These are phyloP conservation scores for Cyanidiococcus yangmingshanensis DNA, from an alignment of 23 red algal genomes.

Conservation along the genomic window DNA sequence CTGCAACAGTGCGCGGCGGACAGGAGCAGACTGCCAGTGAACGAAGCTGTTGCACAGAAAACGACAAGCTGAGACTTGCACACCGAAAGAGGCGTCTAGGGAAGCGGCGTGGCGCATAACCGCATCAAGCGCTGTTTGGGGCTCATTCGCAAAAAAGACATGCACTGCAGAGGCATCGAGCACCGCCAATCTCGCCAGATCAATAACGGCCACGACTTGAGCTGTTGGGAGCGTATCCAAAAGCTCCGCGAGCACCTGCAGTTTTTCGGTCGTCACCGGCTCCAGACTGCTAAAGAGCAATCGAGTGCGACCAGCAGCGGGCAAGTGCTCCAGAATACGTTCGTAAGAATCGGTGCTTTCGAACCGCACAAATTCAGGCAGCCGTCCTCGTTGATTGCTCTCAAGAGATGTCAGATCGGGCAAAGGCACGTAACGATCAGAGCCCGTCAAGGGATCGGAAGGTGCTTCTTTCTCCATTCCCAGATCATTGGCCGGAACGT, in stretches of 20 bases:
- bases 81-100: background rate
- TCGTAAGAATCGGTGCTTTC: background rate
- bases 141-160: background rate
- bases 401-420: background rate
- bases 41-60: constrained; percentile 11
- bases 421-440: constrained; percentile 55
- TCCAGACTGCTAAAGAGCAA: background rate
- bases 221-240: background rate
- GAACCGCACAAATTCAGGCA: background rate
- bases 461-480: constrained; percentile 4
- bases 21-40: background rate
- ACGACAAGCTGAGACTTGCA: background rate
- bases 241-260: background rate
- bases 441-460: constrained; percentile 69
- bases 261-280: background rate
- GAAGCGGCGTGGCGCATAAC: background rate
- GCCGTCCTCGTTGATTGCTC: background rate
- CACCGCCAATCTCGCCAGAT: constrained; percentile 9
- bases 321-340: background rate
- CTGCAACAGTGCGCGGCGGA: background rate
- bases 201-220: background rate
- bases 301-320: background rate
- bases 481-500: constrained; percentile 49
- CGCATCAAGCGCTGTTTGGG: background rate
- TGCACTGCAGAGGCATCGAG: background rate